These are phyloP conservation scores for Stramenopiles sp. DNA, from an alignment of 352 stramenopile species.

Conservation along the genomic window DNA sequence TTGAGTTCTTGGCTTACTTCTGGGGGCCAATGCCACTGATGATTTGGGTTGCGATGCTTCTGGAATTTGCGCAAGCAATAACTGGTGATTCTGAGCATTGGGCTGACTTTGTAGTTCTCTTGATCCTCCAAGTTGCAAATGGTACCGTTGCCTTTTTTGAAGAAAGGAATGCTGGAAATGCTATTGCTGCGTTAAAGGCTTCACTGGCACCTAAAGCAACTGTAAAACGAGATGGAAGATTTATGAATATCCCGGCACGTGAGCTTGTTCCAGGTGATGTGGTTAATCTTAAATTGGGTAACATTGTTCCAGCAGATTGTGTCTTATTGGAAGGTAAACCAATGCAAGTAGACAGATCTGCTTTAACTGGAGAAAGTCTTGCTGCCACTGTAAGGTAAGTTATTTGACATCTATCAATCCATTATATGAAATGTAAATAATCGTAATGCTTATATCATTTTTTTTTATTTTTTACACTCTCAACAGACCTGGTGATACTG, in stretches of 20 bases:
- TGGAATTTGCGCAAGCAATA: slow-evolving; percentile 22
- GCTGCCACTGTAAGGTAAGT: slow-evolving; percentile 49
- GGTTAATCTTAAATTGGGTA: slow-evolving; percentile 40
- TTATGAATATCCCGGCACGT: slow-evolving; percentile 27
- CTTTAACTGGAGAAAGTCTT: slow-evolving; percentile 67
- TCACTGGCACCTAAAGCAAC: slow-evolving; percentile 36
- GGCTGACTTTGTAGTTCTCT: slow-evolving; percentile 20
- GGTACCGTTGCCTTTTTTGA: slow-evolving; percentile 20
- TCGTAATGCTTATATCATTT: too few species aligned
- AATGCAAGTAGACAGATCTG: slow-evolving; percentile 49
- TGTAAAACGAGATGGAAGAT: slow-evolving; percentile 43
- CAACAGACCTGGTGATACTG: slow-evolving; percentile 28
- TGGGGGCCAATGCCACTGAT: slow-evolving; percentile 47
- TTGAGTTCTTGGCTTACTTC: slow-evolving; percentile 22
- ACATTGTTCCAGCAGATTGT: slow-evolving; percentile 56
- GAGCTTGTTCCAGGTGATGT: slow-evolving; percentile 64
- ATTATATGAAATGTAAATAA: too few species aligned
- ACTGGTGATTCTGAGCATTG: slow-evolving; percentile 16
- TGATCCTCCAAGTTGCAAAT: slow-evolving; percentile 20
- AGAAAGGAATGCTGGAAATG: slow-evolving; percentile 18
- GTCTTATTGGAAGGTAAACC: slow-evolving; percentile 30
- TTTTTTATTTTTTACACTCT: too few species aligned
- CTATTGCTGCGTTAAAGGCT: slow-evolving; percentile 38
- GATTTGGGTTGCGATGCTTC: slow-evolving; percentile 44
- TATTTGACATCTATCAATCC: too few species aligned